Percentiles rank a stretch among this genome's conserved stretches.
phyloP scores from a whole-genome alignment of 108 stramenopile genomes.

The Thalassiosira profunda region DNA sequence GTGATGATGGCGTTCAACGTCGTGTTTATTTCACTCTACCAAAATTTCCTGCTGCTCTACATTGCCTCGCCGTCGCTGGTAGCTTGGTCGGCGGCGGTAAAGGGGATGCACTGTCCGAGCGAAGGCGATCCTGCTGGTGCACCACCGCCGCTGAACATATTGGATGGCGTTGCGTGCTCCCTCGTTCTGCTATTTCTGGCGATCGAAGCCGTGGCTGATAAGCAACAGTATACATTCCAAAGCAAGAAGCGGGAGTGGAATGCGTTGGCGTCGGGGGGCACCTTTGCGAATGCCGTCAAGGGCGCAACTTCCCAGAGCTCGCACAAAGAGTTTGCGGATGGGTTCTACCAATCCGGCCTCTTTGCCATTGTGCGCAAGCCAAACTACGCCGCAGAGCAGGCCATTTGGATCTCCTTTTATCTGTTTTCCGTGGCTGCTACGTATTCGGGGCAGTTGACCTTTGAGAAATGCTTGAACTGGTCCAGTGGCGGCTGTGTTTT shows the following conservation, averaged over 20 bases:
- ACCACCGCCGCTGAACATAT: conserved; percentile 32
- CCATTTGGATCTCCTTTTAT: conserved; percentile 68
- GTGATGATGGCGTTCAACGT: conserved; percentile 73
- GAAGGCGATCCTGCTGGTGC: background rate
- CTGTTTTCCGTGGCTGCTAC: conserved; percentile 63
- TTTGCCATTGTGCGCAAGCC: conserved; percentile 84
- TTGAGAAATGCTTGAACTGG: conserved; percentile 50
- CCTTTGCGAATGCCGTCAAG: background rate
- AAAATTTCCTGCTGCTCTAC: conserved; percentile 67
- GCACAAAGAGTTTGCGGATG: conserved; percentile 56
- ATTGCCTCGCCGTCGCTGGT: conserved; percentile 70
- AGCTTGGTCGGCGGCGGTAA: conserved; percentile 44
- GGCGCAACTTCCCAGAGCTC: background rate
- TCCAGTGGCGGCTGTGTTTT: conserved; percentile 54
- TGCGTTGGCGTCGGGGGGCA: background rate
- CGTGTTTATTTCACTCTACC: conserved; percentile 69
- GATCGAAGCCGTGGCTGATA: conserved; percentile 76
- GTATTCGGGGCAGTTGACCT: conserved; percentile 2
- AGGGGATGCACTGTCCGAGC: conserved; percentile 15
- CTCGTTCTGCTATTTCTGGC: conserved; percentile 52
- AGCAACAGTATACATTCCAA: conserved; percentile 79
- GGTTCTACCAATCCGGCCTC: conserved; percentile 66
- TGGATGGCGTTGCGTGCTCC: conserved; percentile 50
- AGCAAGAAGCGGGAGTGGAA: conserved; percentile 55
- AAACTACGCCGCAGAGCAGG: conserved; percentile 80